Conservation (phyloP, 768 basidiomycete genomes). For the Cubamyces sp. region DNA sequence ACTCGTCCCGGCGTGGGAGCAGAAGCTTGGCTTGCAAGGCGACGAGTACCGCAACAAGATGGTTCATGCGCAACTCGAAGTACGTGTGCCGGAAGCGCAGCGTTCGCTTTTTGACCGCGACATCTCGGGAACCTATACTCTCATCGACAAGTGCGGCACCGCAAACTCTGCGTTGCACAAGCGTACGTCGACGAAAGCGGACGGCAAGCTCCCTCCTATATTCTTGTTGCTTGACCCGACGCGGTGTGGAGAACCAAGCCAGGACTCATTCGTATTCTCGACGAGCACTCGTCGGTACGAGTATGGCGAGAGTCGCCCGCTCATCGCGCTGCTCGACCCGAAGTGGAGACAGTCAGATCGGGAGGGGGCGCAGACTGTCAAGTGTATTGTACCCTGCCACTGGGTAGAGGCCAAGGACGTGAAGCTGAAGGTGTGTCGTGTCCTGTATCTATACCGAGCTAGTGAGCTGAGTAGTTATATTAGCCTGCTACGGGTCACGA, state of each 20-base stretch:
- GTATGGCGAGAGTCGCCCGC: constrained; percentile 78
- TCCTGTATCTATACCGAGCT: neutral
- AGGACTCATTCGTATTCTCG: constrained; percentile 88
- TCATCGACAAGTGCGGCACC: constrained; percentile 87
- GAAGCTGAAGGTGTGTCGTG: constrained; percentile 53
- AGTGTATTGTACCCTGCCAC: constrained; percentile 60
- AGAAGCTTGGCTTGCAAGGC: constrained; percentile 71
- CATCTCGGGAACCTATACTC: constrained; percentile 77
- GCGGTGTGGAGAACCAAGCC: constrained; percentile 69
- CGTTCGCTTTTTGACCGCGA: constrained; percentile 67
- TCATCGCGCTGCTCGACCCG: constrained; percentile 72
- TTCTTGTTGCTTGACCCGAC: constrained; percentile 89
- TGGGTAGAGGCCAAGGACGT: constrained; percentile 63
- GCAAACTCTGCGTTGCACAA: constrained; percentile 85
- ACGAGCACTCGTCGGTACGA: constrained; percentile 77
- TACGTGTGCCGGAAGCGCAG: constrained; percentile 58
- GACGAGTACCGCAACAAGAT: constrained; percentile 67
- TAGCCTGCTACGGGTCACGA: constrained; percentile 58
- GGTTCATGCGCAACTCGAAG: constrained; percentile 67
- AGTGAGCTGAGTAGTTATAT: constrained; percentile 8
- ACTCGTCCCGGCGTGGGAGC: constrained; percentile 83
- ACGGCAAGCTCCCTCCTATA: constrained; percentile 59
- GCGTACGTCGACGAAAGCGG: constrained; percentile 48
- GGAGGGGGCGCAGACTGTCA: constrained; percentile 51
- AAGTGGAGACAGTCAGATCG: constrained; percentile 77